Evolutionary conservation across 1,284 basidiomycete genomes (phyloP).

Genomic region (Rhizoctonia solani): DNA sequence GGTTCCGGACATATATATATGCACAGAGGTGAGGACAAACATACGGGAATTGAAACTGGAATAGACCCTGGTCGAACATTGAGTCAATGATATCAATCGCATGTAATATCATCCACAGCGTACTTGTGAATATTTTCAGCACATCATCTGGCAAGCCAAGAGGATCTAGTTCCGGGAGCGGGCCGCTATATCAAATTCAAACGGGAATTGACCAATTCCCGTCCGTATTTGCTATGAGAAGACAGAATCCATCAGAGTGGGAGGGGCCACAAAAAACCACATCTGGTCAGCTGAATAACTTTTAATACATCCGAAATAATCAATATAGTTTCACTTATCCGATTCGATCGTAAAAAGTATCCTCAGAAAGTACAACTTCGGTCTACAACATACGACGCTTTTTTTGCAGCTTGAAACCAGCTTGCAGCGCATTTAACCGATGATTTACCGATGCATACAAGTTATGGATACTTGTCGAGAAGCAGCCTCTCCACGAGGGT

Average conservation of each 20-base stretch:
- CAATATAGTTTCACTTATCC: neutral
- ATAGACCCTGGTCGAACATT: too few species aligned
- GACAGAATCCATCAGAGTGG: neutral
- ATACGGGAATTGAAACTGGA: too few species aligned
- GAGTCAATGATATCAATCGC: too few species aligned
- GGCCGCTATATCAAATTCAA: too few species aligned
- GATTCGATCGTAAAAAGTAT: neutral
- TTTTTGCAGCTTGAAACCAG: neutral
- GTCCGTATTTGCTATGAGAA: neutral
- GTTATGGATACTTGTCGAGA: neutral
- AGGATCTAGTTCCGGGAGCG: too few species aligned
- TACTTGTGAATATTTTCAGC: too few species aligned
- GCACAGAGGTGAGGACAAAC: too few species aligned
- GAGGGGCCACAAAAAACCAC: neutral
- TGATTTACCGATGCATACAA: neutral
- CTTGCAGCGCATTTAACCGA: neutral
- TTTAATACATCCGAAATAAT: neutral
- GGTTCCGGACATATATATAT: neutral
- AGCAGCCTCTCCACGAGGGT: constrained; percentile 3
- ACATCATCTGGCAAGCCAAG: too few species aligned
- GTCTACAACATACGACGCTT: neutral
- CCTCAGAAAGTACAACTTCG: neutral
- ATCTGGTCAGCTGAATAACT: neutral
- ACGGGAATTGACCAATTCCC: constrained; percentile 3
- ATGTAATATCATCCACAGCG: too few species aligned